Evolutionary conservation across 495 filamentous ascomycete genomes (phyloP).

Genomic region (Talaromyces adpressus): DNA sequence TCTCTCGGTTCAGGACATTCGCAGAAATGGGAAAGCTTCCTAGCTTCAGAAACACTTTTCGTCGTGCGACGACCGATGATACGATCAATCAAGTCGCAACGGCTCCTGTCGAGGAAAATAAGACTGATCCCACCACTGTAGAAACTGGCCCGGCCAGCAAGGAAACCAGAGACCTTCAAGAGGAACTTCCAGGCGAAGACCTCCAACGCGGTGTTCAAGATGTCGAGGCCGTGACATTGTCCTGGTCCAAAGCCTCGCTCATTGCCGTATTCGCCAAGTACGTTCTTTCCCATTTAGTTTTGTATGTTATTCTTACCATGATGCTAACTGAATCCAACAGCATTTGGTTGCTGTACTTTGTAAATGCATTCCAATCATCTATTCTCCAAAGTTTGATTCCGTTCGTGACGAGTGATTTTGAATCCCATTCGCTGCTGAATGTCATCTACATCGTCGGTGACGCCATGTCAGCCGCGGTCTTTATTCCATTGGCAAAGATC

Average conservation of each 20-base stretch:
- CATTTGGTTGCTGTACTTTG: constrained; percentile 42
- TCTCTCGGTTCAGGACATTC: not conserved
- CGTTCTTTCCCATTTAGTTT: not conserved
- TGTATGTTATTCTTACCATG: not conserved
- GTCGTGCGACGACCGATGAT: constrained; percentile 11
- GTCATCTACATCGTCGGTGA: constrained; percentile 22
- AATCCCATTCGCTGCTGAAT: constrained; percentile 25
- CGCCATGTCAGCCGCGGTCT: constrained; percentile 52
- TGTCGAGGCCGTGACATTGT: constrained; percentile 35
- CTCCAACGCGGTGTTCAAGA: constrained; percentile 36
- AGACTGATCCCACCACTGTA: constrained; percentile 8
- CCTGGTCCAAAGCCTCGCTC: constrained; percentile 34
- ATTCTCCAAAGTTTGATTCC: constrained; percentile 23
- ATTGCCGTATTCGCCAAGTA: constrained; percentile 35
- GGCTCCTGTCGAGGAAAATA: not conserved
- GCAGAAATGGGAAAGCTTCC: not conserved
- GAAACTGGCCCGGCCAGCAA: constrained; percentile 4
- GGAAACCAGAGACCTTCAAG: not conserved
- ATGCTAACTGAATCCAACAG: constrained; percentile 15
- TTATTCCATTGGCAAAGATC: constrained; percentile 57
- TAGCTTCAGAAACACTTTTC: not conserved
- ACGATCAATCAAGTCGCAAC: not conserved
- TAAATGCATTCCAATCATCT: constrained; percentile 34
- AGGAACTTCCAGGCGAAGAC: constrained; percentile 13
- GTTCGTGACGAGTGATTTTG: constrained; percentile 26